Conservation (phyloP, 306 rosid genomes). For the Lagenaria siceraria region DNA sequence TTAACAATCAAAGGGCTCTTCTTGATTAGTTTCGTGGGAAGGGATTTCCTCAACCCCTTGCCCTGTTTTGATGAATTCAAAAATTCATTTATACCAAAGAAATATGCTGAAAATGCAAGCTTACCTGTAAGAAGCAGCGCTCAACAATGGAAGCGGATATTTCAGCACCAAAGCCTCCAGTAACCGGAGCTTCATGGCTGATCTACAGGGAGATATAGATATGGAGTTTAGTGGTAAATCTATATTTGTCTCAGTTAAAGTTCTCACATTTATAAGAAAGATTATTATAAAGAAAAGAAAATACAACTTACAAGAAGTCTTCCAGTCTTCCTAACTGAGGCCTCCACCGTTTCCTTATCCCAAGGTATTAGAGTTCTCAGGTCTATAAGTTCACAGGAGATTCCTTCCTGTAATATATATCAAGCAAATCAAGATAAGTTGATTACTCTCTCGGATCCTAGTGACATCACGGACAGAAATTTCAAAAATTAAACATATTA, state of each 20-base stretch:
- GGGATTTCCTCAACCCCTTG: too few relatives aligned
- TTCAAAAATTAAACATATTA: background rate
- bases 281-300: background rate
- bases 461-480: background rate
- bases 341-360: constrained; percentile 92
- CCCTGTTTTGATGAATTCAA: too few relatives aligned
- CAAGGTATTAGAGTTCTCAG: constrained; percentile 87
- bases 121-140: constrained; percentile 90
- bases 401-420: constrained; percentile 62
- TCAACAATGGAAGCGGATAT: constrained; percentile 79
- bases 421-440: background rate
- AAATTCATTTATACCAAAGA: background rate
- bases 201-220: constrained; percentile 29
- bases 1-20: too few relatives aligned
- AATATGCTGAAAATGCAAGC: constrained; percentile 5
- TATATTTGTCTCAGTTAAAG: background rate
- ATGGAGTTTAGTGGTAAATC: background rate
- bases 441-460: background rate
- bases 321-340: constrained; percentile 87
- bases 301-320: constrained; percentile 69
- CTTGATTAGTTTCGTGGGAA: too few relatives aligned
- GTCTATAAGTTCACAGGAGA: constrained; percentile 90
- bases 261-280: background rate
- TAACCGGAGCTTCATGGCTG: constrained; percentile 97
- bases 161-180: constrained; percentile 98